Conservation (phyloP, 2,329 filamentous ascomycete species). For the Coleophoma eucalyptorum region DNA sequence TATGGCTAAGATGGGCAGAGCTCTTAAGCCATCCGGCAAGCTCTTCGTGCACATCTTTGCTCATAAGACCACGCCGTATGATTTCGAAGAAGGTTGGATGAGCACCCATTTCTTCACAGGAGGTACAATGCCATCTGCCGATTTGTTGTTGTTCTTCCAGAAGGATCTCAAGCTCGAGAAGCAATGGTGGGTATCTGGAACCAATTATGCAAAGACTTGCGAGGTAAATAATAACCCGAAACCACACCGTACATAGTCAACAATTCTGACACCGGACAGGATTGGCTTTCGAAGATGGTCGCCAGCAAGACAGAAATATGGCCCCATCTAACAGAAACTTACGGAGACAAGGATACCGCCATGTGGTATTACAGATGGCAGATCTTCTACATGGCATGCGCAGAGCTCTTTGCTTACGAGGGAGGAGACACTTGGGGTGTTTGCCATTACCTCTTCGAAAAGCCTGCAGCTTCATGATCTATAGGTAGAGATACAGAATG, state of each 20-base stretch:
- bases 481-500: too few relatives aligned
- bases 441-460: constrained; percentile 63
- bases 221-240: constrained; percentile 41
- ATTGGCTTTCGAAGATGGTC: constrained; percentile 60
- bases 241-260: too few relatives aligned
- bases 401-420: constrained; percentile 60
- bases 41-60: constrained; percentile 67
- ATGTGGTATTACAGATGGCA: constrained; percentile 70
- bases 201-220: constrained; percentile 66
- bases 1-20: constrained; percentile 56
- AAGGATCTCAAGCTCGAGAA: constrained; percentile 52
- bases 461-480: constrained; percentile 28
- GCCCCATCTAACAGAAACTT: constrained; percentile 61
- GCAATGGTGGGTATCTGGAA: constrained; percentile 70
- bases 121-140: constrained; percentile 67
- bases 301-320: constrained; percentile 56
- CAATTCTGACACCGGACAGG: constrained; percentile 26
- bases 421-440: constrained; percentile 67
- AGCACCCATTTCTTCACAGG: constrained; percentile 70
- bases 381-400: constrained; percentile 69
- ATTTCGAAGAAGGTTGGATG: constrained; percentile 73
- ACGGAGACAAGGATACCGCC: constrained; percentile 53
- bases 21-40: constrained; percentile 60
- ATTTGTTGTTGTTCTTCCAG: constrained; percentile 66
- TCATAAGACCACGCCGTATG: constrained; percentile 62